These are phyloP conservation scores for Fusarium floridanum DNA, from an alignment of 2,329 filamentous ascomycete species.

Conservation along the genomic window DNA sequence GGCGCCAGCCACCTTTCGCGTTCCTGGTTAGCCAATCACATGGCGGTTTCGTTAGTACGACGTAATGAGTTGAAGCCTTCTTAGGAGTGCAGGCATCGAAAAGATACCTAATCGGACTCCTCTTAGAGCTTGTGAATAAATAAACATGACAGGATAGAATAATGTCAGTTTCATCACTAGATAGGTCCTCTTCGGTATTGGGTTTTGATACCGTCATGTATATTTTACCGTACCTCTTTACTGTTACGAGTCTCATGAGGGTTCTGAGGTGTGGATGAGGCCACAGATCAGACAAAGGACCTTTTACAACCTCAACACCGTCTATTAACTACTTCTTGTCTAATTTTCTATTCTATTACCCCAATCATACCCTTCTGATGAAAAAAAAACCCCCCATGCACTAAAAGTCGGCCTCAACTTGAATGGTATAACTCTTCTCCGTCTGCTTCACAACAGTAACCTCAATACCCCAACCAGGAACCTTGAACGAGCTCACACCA, in stretches of 20 bases:
- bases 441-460: slow-evolving; percentile 25
- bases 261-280: not conserved
- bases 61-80: no score
- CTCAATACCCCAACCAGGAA: slow-evolving; percentile 28
- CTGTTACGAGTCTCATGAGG: no score
- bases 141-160: not conserved
- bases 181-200: no score
- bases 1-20: not conserved
- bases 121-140: not conserved
- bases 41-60: no score
- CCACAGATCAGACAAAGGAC: not conserved
- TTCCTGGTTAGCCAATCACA: not conserved
- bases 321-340: not conserved
- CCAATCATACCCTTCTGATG: no score
- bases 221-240: no score
- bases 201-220: no score
- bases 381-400: fast-evolving
- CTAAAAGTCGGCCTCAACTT: not conserved
- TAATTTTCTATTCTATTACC: not conserved
- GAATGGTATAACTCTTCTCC: not conserved
- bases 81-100: not conserved
- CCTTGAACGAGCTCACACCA: slow-evolving; percentile 3
- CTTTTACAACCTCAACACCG: not conserved
- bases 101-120: not conserved
- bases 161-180: no score